A percentile compares a stretch with the other conserved stretches of the same genome.
Evolutionary conservation across 257 asterid species (phyloP).

Genomic region (Striga asiatica): DNA sequence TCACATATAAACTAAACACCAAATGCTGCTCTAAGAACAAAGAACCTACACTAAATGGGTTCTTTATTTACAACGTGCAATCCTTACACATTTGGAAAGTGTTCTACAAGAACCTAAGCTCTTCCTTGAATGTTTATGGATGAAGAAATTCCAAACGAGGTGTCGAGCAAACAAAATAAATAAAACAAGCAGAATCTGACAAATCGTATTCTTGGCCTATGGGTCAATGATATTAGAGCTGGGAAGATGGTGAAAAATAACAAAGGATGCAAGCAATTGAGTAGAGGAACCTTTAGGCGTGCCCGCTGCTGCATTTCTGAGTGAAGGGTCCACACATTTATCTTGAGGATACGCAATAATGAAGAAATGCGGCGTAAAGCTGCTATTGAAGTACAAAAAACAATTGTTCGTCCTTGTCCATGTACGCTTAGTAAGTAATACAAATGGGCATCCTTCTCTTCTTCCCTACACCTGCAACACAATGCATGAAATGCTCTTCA

Average conservation of each 20-base stretch:
- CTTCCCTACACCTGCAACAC: conserved; percentile 76
- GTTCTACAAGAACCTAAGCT: background rate
- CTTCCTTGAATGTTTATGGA: background rate
- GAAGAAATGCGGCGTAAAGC: conserved; percentile 88
- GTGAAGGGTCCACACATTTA: conserved; percentile 74
- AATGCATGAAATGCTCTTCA: conserved; percentile 7
- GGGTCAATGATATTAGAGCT: background rate
- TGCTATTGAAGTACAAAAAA: conserved; percentile 92
- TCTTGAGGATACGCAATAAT: conserved; percentile 50
- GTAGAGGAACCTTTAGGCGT: conserved; percentile 62
- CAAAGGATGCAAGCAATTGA: conserved; percentile 4
- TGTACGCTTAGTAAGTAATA: conserved; percentile 75
- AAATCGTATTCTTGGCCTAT: no score
- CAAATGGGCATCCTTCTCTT: conserved; percentile 87
- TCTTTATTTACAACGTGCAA: background rate
- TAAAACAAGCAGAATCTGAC: no score
- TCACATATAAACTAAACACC: background rate
- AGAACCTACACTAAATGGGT: no score
- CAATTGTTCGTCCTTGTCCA: conserved; percentile 87
- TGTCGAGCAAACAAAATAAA: no score
- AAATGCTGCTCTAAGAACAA: no score
- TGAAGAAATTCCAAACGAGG: background rate
- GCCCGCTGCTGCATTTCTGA: conserved; percentile 99
- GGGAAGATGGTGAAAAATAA: conserved; percentile 2
- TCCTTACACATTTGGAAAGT: background rate